A percentile compares a stretch with the other conserved stretches of the same genome.
Evolutionary conservation across 139 green algal species (phyloP).

Genomic region (Volvox africanus): DNA sequence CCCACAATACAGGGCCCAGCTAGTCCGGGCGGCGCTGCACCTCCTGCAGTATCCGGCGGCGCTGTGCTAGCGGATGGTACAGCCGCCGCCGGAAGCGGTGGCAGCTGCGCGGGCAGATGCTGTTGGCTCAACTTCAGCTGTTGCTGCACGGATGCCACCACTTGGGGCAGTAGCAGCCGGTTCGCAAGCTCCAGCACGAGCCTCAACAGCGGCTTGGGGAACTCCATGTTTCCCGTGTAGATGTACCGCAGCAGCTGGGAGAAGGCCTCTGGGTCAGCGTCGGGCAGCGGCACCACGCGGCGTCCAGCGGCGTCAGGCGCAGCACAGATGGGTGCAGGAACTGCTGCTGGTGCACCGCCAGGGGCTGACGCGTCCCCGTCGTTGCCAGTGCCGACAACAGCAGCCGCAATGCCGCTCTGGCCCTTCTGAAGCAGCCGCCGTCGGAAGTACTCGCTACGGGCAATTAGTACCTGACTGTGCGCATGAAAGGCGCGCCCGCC

Average conservation of each 20-base stretch:
- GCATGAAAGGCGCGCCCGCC: background rate
- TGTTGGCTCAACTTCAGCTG: background rate
- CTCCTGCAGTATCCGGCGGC: background rate
- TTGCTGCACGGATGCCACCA: background rate
- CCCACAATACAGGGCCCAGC: too few relatives aligned
- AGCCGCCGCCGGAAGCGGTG: background rate
- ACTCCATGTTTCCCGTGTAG: slow-evolving; percentile 19
- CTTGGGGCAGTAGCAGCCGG: background rate
- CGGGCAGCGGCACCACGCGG: slow-evolving; percentile 16
- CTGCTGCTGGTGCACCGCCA: background rate
- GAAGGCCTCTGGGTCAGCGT: background rate
- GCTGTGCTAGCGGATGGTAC: background rate
- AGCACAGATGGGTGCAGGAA: background rate
- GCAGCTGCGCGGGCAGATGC: background rate
- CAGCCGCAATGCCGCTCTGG: background rate
- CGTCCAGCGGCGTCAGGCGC: background rate
- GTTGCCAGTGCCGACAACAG: background rate
- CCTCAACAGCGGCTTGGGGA: background rate
- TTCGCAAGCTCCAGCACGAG: slow-evolving; percentile 21
- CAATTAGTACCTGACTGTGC: slow-evolving; percentile 4
- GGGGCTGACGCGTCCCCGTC: too few relatives aligned
- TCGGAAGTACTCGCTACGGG: background rate
- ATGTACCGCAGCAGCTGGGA: background rate
- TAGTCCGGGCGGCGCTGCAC: background rate
- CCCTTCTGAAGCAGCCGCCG: background rate